Percentiles rank a stretch among this genome's conserved stretches.
phyloP scores from a whole-genome alignment of 805 yeast species.

The Starmerella geochares region DNA sequence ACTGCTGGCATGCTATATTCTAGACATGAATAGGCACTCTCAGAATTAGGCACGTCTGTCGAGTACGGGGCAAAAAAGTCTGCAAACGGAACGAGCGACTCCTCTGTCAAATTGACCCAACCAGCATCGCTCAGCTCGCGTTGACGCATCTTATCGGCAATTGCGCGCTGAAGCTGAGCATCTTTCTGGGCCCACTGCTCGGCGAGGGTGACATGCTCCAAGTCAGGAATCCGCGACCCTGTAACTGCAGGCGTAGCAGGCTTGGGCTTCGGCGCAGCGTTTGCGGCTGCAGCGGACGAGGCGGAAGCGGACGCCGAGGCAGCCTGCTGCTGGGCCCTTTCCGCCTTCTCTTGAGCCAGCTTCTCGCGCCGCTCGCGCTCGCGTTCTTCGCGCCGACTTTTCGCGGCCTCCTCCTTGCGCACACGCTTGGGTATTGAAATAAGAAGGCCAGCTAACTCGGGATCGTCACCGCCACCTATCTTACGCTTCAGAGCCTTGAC shows the following conservation, averaged over 20 bases:
- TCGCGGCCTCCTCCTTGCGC: slow-evolving; percentile 36
- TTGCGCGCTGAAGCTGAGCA: slow-evolving; percentile 69
- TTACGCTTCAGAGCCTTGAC: slow-evolving; percentile 66
- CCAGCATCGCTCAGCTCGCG: slow-evolving; percentile 56
- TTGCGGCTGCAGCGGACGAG: slow-evolving; percentile 26
- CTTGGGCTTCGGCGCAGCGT: slow-evolving; percentile 31
- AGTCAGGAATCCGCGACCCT: slow-evolving; percentile 84
- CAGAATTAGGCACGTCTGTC: slow-evolving; percentile 29
- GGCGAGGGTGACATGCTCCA: slow-evolving; percentile 76
- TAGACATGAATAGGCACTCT: slow-evolving; percentile 9
- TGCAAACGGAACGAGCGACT: slow-evolving; percentile 71
- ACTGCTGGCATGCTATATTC: slow-evolving; percentile 6
- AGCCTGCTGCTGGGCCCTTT: slow-evolving; percentile 21
- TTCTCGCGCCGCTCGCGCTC: slow-evolving; percentile 20
- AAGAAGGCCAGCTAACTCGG: slow-evolving; percentile 74
- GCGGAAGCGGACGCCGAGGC: slow-evolving; percentile 28
- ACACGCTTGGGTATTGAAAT: slow-evolving; percentile 52
- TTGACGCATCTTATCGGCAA: slow-evolving; percentile 57
- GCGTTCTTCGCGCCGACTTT: slow-evolving; percentile 18
- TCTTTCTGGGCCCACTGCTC: slow-evolving; percentile 64
- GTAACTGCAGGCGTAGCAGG: slow-evolving; percentile 30
- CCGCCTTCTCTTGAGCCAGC: slow-evolving; percentile 20
- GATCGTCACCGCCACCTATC: slow-evolving; percentile 44
- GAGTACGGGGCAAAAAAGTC: slow-evolving; percentile 44
- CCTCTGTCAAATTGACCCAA: slow-evolving; percentile 78